phyloP scores from a whole-genome alignment of 1,284 basidiomycete genomes.

The Apiotrichum montevideense region DNA sequence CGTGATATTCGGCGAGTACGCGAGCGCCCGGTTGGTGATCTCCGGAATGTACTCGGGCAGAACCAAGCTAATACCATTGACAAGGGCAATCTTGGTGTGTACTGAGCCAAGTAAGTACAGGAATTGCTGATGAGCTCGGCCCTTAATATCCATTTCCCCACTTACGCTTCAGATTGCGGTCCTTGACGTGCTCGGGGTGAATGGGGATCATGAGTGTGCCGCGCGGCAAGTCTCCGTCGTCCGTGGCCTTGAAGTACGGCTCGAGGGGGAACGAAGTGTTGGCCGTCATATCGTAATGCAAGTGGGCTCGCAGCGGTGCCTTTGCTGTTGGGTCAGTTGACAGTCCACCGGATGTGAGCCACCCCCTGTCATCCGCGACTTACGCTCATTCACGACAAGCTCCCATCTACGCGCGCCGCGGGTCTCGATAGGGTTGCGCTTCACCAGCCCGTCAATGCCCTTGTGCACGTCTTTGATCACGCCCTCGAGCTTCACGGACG shows the following conservation, averaged over 20 bases:
- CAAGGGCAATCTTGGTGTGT: slow-evolving; percentile 34
- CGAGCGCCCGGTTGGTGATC: slow-evolving; percentile 44
- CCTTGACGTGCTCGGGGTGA: slow-evolving; percentile 25
- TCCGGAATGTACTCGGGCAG: slow-evolving; percentile 49
- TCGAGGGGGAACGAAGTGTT: slow-evolving; percentile 31
- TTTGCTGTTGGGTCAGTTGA: not conserved
- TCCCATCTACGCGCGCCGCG: slow-evolving; percentile 26
- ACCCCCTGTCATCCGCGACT: not conserved
- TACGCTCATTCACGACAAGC: slow-evolving; percentile 14
- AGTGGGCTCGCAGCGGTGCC: slow-evolving; percentile 27
- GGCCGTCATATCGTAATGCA: slow-evolving; percentile 20
- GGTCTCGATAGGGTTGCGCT: slow-evolving; percentile 10
- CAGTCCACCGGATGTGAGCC: too few species aligned
- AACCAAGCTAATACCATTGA: slow-evolving; percentile 57
- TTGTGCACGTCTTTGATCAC: slow-evolving; percentile 25
- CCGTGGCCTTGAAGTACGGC: slow-evolving; percentile 34
- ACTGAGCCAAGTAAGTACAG: slow-evolving; percentile 11
- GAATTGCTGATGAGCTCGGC: too few species aligned
- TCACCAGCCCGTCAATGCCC: slow-evolving; percentile 32
- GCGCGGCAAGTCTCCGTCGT: not conserved
- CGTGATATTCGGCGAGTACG: slow-evolving; percentile 67
- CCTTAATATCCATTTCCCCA: not conserved
- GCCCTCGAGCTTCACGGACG: slow-evolving; percentile 17
- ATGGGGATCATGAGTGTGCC: slow-evolving; percentile 38
- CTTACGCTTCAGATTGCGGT: slow-evolving; percentile 29